These are phyloP conservation scores for Coelastrella sp. DNA, from an alignment of 139 green algal species.

Conservation along the genomic window DNA sequence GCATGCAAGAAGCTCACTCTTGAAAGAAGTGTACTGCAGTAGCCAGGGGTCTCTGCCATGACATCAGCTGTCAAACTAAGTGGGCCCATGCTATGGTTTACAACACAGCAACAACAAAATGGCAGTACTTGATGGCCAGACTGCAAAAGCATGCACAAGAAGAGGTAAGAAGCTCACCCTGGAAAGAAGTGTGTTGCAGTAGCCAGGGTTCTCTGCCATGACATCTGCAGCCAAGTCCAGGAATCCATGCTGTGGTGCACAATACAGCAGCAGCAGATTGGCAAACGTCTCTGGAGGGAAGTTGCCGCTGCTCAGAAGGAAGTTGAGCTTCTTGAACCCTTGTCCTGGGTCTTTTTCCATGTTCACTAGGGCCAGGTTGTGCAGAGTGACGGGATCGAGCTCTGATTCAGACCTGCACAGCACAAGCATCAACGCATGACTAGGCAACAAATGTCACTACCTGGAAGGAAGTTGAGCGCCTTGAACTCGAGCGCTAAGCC, in stretches of 20 bases:
- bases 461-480: slow-evolving; percentile 92
- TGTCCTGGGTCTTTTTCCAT: slow-evolving; percentile 77
- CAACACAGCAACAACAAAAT: no score
- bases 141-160: no score
- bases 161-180: slow-evolving; percentile 52
- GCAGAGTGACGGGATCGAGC: slow-evolving; percentile 92
- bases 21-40: no score
- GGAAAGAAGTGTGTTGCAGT: slow-evolving; percentile 70
- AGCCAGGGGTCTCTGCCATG: no score
- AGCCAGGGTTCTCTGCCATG: slow-evolving; percentile 82
- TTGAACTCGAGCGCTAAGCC: slow-evolving; percentile 66
- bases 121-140: no score
- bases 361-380: slow-evolving; percentile 90
- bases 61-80: no score
- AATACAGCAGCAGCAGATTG: slow-evolving; percentile 92
- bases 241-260: slow-evolving; percentile 81
- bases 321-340: slow-evolving; percentile 91
- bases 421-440: neutral
- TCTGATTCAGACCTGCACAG: slow-evolving; percentile 72
- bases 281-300: slow-evolving; percentile 88
- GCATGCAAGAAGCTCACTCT: no score
- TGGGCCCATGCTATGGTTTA: no score
- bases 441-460: neutral
- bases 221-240: slow-evolving; percentile 87
- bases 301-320: slow-evolving; percentile 75